These are phyloP conservation scores for Diplodia intermedia DNA, from an alignment of 2,329 filamentous ascomycete genomes.

Conservation along the genomic window DNA sequence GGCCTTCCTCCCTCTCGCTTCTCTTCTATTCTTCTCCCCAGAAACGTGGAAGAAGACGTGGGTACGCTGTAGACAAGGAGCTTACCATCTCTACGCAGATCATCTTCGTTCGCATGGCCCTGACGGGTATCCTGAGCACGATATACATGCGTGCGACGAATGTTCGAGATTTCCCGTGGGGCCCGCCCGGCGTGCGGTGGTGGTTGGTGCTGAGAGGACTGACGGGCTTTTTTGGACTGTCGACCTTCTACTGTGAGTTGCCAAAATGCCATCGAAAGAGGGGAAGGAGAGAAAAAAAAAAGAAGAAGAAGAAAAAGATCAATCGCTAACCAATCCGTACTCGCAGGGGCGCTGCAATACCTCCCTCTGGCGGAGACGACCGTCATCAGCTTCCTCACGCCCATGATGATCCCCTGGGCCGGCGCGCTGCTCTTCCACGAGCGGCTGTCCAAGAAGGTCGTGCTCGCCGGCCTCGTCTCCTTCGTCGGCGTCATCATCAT, in stretches of 20 bases:
- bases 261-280: background rate
- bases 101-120: conserved; percentile 76
- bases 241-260: conserved; percentile 42
- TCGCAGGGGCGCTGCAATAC: conserved; percentile 69
- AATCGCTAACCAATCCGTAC: conserved; percentile 52
- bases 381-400: conserved; percentile 83
- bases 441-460: conserved; percentile 77
- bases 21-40: background rate
- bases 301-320: too few relatives aligned
- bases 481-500: conserved; percentile 81
- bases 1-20: background rate
- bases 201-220: conserved; percentile 38
- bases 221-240: conserved; percentile 41
- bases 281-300: too few relatives aligned
- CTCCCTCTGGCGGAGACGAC: conserved; percentile 84
- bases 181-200: conserved; percentile 36
- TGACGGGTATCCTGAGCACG: conserved; percentile 71
- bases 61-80: background rate
- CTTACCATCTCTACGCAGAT: conserved; percentile 53
- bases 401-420: conserved; percentile 77
- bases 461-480: conserved; percentile 74
- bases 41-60: background rate
- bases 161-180: conserved; percentile 40
- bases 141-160: conserved; percentile 74
- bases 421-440: conserved; percentile 77